phyloP scores from a whole-genome alignment of 2,329 filamentous ascomycete genomes.

The Ophiostoma triangulosporum region DNA sequence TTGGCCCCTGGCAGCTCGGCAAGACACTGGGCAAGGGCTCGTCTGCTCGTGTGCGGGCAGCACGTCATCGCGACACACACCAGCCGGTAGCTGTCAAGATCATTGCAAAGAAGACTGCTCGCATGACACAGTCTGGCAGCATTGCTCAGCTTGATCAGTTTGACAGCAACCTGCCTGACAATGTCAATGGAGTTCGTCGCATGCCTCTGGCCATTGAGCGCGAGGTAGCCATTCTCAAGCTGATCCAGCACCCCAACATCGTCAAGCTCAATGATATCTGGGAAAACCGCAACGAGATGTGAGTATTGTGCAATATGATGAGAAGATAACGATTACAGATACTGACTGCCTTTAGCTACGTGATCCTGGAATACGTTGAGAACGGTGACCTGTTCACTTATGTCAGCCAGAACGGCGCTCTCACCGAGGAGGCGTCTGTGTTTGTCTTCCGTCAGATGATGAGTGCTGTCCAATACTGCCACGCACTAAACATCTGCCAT shows the following conservation, averaged over 20 bases:
- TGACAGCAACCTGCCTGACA: conserved; percentile 43
- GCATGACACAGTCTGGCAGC: conserved; percentile 73
- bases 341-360: conserved; percentile 47
- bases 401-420: conserved; percentile 58
- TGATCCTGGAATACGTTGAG: conserved; percentile 87
- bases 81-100: conserved; percentile 91
- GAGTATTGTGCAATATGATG: conserved; percentile 26
- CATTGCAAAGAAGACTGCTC: conserved; percentile 69
- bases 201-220: conserved; percentile 85
- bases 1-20: conserved; percentile 89
- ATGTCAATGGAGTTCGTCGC: conserved; percentile 46
- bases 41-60: conserved; percentile 75
- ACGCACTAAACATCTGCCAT: conserved; percentile 89
- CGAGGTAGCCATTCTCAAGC: conserved; percentile 93
- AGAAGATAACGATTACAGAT: not conserved
- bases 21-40: conserved; percentile 81
- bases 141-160: conserved; percentile 69
- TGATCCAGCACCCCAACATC: conserved; percentile 89
- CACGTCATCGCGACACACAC: conserved; percentile 64
- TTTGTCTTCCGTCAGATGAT: conserved; percentile 89
- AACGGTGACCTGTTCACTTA: conserved; percentile 71
- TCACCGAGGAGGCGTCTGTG: conserved; percentile 68
- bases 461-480: conserved; percentile 81
- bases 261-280: conserved; percentile 92
- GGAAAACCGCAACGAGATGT: conserved; percentile 95